phyloP scores from a whole-genome alignment of 306 rosid genomes.

The Adenanthera pavonina region DNA sequence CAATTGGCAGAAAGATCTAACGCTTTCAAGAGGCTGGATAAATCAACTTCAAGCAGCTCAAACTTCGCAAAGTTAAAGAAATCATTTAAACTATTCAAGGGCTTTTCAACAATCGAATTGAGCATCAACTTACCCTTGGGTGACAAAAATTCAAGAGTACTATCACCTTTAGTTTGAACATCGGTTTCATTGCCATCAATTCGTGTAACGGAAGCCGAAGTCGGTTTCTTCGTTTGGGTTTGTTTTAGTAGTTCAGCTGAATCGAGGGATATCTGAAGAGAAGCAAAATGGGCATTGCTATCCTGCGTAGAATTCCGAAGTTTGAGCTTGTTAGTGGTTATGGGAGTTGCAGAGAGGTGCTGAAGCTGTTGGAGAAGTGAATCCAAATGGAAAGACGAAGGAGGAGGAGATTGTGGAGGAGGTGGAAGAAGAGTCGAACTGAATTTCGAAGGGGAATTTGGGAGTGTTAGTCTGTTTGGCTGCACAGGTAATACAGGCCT shows the following conservation, averaged over 20 bases:
- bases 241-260: conserved; percentile 30
- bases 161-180: conserved; percentile 40
- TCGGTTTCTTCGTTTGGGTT: conserved; percentile 44
- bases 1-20: conserved; percentile 80
- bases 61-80: conserved; percentile 58
- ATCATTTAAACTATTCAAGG: conserved; percentile 58
- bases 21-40: conserved; percentile 73
- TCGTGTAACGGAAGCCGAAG: conserved; percentile 37
- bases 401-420: conserved; percentile 52
- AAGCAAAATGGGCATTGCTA: conserved; percentile 45
- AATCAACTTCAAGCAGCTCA: conserved; percentile 75
- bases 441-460: conserved; percentile 57
- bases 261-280: conserved; percentile 48
- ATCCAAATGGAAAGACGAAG: conserved; percentile 71
- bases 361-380: conserved; percentile 83
- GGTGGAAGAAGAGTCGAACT: conserved; percentile 61
- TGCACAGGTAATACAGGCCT: conserved; percentile 64
- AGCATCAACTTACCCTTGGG: conserved; percentile 64
- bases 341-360: conserved; percentile 62
- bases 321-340: conserved; percentile 43
- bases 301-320: conserved; percentile 41
- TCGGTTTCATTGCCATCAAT: conserved; percentile 34
- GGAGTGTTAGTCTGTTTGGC: conserved; percentile 54
- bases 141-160: conserved; percentile 65
- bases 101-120: conserved; percentile 64